phyloP scores from a whole-genome alignment of 2,329 filamentous ascomycete species.

The Aspergillus sp. region DNA sequence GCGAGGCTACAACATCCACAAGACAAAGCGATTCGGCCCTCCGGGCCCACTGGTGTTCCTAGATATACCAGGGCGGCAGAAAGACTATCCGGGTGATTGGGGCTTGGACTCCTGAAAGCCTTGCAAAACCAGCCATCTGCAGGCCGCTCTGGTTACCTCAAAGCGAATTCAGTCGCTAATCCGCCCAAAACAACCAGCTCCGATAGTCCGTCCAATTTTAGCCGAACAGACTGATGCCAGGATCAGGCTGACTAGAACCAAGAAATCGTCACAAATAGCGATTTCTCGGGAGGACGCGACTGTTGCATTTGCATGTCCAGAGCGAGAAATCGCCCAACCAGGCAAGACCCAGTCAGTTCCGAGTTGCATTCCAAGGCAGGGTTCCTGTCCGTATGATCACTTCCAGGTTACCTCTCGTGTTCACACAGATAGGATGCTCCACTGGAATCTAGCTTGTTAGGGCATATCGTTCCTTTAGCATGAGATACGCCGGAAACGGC shows the following conservation, averaged over 20 bases:
- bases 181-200: background rate
- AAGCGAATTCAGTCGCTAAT: background rate
- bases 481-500: background rate
- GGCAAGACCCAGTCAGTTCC: constrained; percentile 1
- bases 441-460: background rate
- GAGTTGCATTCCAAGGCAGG: background rate
- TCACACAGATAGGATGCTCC: background rate
- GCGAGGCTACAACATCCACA: background rate
- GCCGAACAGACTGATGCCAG: background rate
- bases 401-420: background rate
- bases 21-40: background rate
- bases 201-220: background rate
- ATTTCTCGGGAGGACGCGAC: background rate
- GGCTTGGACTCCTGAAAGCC: background rate
- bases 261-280: background rate
- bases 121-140: background rate
- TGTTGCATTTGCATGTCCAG: background rate
- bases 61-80: background rate
- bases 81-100: background rate
- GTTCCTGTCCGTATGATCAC: background rate
- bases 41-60: background rate
- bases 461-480: background rate
- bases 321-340: background rate
- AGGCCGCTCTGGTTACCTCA: background rate
- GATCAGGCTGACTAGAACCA: background rate